Evolutionary conservation across 148 eudicot genomes (phyloP), one percentile per base, ranked within the genome.

Genomic region (Drosera capensis): DNA sequence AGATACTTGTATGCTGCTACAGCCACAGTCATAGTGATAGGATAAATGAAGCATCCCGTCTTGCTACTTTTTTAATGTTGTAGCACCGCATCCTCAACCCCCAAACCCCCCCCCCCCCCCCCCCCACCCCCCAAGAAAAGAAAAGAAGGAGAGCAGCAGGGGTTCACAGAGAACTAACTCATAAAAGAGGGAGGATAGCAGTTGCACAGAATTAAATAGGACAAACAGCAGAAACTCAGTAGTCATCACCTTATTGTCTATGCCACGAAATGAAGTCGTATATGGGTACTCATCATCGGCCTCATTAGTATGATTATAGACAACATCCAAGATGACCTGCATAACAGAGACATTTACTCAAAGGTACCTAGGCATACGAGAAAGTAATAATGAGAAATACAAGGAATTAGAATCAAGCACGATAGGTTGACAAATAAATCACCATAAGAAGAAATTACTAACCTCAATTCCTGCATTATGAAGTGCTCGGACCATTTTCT

Each of bases 321-420:
- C 99, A 37, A 92, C 99, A 76, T 92, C 99, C 72, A 92, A 70
- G 68, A 92, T 92, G 51, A 92, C 94, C 99, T 92, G 71, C 20
- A 60, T 41, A 39, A 47, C 25, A 56, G 48, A n/a, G 44, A 54
- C 23, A 50, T 38, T 28, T 14, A 48, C 47, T 18, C 46, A 16
- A 16, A 12, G 23, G 22, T 2, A 38, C 3, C 39, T 14, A 22
- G 16, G 21, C 22, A 17, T 8, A 43, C 39, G 44, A 46, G 12
- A 28, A 16, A 11, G 6, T 8, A 19, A 41, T 4, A 14, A 20
- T 12, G 8, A 14, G 14, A 17, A 19, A 19, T 40, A 38, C 50
- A 35, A 16, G 11, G 45, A 4, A 37, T n/a, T 43, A 26, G 1
- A 8, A n/a, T 14, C 22, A 12, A 25, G 21, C 29, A 47, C n/a